Evolutionary conservation across 2,329 filamentous ascomycete genomes (phyloP), one percentile per base, ranked within the genome.

Genomic region (Volutella citrinella): DNA sequence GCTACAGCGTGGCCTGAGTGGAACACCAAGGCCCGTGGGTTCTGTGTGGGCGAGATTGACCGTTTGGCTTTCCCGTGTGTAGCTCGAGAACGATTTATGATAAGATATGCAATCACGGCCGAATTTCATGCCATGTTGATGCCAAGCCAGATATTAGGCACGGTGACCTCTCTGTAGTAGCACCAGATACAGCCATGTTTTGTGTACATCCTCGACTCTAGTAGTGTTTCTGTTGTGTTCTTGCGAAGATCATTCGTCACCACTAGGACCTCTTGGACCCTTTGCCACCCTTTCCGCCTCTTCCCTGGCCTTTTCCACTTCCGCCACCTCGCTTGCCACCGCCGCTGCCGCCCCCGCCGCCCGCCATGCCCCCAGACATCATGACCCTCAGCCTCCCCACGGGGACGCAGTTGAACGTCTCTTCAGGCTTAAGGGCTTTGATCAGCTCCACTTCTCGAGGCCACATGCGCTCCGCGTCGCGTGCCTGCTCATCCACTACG

Each of bases 391-490:
- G 77, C 59, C 86, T 91, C 19, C 82, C 75, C 1, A 94, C 87
- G 0, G 88, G 86, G 45, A 96, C 76, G 5, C 79, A 76, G 48
- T 91, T 90, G 35, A 89, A 77, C 12, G 88, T 76, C 64, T 95
- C 90, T 40, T 86, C 81, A 15, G 87, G 79, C 63, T 89, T 93
- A 68, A 89, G 80, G 0, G 70, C 78, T 63, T 84, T 84, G 42
- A 97, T 74, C 21, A 95, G 65, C 59, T 95, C 90, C n/a, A 85
- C 76, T 62, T 97, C 93, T 12, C 81, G 69, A 1, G 86, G 87
- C 80, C 88, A 93, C 61, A 95, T 86, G 52, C 76, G 78, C 67
- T 95, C 88, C 10, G 69, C 71, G 52, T 84, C 82, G 33, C 65
- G 60, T 22, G 70, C 66, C 37, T 65, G 64, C 55, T 83, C 79